These are phyloP conservation scores for Candida hungchunana DNA, from an alignment of 805 yeast species.

Conservation along the genomic window DNA sequence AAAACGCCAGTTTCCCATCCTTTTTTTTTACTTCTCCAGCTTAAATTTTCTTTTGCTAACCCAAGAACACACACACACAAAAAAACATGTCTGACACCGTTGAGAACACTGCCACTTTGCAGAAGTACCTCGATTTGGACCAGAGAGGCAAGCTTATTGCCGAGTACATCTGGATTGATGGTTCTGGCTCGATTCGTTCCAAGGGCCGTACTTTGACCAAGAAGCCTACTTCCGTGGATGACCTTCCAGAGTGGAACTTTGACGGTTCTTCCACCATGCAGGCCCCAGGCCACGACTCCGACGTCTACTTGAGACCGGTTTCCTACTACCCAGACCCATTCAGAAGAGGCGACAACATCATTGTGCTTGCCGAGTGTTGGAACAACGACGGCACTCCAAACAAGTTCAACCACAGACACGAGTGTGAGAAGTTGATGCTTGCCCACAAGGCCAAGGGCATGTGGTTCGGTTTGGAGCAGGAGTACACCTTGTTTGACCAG, in stretches of 20 bases:
- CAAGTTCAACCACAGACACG: conserved; percentile 97
- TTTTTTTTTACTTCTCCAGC: conserved; percentile 2
- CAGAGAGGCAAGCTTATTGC: conserved; percentile 88
- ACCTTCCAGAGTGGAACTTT: conserved; percentile 98
- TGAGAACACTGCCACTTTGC: conserved; percentile 71
- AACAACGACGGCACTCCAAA: conserved; percentile 99
- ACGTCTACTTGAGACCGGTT: conserved; percentile 91
- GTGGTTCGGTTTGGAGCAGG: conserved; percentile 99
- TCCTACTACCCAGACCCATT: conserved; percentile 95
- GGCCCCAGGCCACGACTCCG: conserved; percentile 98
- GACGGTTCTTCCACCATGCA: conserved; percentile 98
- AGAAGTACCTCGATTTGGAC: conserved; percentile 77
- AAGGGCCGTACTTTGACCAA: conserved; percentile 84
- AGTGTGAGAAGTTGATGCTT: conserved; percentile 89
- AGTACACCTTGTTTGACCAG: conserved; percentile 93
- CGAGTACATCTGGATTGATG: conserved; percentile 97
- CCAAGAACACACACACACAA: conserved; percentile 2
- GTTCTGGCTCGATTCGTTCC: conserved; percentile 85
- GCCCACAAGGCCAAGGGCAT: conserved; percentile 81
- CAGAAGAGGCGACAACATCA: conserved; percentile 95
- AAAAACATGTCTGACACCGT: conserved; percentile 38
- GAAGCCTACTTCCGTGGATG: conserved; percentile 68
- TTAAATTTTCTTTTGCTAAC: conserved; percentile 3
- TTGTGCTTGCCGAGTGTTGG: conserved; percentile 95
- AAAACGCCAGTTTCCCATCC: conserved; percentile 3